phyloP scores from a whole-genome alignment of 2,329 filamentous ascomycete genomes.

The Xylaria sp. region DNA sequence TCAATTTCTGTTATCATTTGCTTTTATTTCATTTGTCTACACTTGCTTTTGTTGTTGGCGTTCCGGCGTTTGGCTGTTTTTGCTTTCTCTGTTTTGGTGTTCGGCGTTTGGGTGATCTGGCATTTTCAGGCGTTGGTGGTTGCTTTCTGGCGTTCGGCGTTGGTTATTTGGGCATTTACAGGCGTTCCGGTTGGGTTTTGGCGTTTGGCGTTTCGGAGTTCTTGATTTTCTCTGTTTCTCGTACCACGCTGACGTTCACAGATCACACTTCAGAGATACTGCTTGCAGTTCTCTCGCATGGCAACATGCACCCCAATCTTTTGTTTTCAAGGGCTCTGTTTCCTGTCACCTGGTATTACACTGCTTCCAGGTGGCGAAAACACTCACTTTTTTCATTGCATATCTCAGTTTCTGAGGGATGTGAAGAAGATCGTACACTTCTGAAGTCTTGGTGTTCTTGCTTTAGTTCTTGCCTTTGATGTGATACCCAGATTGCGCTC shows the following conservation, averaged over 20 bases:
- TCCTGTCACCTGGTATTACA: slow-evolving; percentile 27
- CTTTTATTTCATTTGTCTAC: neutral
- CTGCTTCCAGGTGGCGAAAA: slow-evolving; percentile 12
- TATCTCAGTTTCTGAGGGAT: slow-evolving; percentile 13
- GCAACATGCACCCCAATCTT: slow-evolving; percentile 14
- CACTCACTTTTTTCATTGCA: slow-evolving; percentile 23
- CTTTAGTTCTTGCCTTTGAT: neutral
- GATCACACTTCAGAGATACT: neutral
- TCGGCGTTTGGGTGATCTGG: neutral
- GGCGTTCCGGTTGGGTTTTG: neutral
- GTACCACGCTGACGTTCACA: neutral
- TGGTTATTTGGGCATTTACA: neutral
- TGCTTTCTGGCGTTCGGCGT: neutral
- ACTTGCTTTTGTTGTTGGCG: neutral
- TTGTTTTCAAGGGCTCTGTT: slow-evolving; percentile 12
- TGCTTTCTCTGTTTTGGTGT: neutral
- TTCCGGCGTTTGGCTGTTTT: neutral
- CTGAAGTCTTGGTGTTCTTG: neutral
- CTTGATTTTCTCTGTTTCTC: neutral
- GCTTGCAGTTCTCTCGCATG: slow-evolving; percentile 9
- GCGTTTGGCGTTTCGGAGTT: neutral
- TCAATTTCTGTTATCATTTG: neutral
- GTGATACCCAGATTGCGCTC: neutral
- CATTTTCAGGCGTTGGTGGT: neutral
- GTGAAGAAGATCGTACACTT: slow-evolving; percentile 20